Evolutionary conservation across 202 grass and related monocot species (phyloP).

Genomic region (Eragrostis tef): DNA sequence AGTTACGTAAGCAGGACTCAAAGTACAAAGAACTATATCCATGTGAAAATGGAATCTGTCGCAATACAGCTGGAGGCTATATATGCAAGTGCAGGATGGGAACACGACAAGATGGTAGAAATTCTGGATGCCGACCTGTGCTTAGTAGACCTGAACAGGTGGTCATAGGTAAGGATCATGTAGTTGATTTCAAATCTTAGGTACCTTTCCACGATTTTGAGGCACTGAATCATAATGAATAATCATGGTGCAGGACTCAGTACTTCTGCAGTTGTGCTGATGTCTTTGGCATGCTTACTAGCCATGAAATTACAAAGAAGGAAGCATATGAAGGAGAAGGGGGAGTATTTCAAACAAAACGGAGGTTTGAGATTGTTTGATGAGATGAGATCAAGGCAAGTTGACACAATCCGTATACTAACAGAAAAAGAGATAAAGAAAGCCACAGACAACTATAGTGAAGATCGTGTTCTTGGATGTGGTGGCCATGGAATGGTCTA

Average conservation of each 20-base stretch:
- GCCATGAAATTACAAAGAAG: constrained; percentile 45
- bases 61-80: constrained; percentile 52
- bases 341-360: constrained; percentile 52
- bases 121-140: constrained; percentile 23
- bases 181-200: background rate
- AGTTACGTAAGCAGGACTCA: constrained; percentile 27
- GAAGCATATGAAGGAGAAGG: constrained; percentile 45
- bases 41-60: constrained; percentile 53
- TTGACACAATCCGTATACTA: constrained; percentile 40
- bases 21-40: constrained; percentile 48
- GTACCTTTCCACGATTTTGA: background rate
- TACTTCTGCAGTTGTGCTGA: background rate
- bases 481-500: constrained; percentile 68
- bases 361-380: constrained; percentile 48
- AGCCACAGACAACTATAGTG: constrained; percentile 51
- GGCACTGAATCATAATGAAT: background rate
- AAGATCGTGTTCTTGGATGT: constrained; percentile 43
- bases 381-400: constrained; percentile 49
- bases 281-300: constrained; percentile 31
- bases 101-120: constrained; percentile 35
- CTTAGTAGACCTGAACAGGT: constrained; percentile 23
- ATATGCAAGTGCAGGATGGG: constrained; percentile 54
- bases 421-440: constrained; percentile 56
- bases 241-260: constrained; percentile 43
- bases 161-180: constrained; percentile 48